Conservation (phyloP, 495 filamentous ascomycete species). For the Hyphodiscus hymeniophilus region DNA sequence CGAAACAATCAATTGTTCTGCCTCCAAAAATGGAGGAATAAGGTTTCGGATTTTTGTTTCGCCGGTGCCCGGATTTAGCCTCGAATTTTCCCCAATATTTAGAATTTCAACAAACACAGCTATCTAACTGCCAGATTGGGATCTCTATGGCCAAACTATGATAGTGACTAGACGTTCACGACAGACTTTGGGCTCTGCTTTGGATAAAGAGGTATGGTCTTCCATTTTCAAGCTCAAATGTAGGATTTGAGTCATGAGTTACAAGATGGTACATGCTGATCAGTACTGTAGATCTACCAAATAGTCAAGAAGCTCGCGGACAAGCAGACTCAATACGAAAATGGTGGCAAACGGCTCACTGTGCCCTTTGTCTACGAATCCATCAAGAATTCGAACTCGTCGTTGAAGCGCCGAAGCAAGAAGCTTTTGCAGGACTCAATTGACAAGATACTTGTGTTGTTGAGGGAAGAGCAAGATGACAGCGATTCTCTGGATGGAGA, state of each 20-base stretch:
- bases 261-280: slow-evolving; percentile 2
- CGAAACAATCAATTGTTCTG: no score
- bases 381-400: slow-evolving; percentile 79
- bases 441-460: slow-evolving; percentile 69
- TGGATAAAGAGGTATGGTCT: slow-evolving; percentile 51
- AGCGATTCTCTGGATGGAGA: slow-evolving; percentile 56
- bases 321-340: slow-evolving; percentile 43
- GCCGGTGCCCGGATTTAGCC: no score
- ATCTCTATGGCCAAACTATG: not conserved
- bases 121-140: no score
- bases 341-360: slow-evolving; percentile 41
- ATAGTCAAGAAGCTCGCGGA: slow-evolving; percentile 65
- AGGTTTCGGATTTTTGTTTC: no score
- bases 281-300: slow-evolving; percentile 52
- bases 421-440: slow-evolving; percentile 75
- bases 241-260: slow-evolving; percentile 1
- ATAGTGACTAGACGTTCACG: slow-evolving; percentile 24
- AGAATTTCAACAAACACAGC: no score
- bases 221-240: not conserved
- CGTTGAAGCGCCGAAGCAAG: slow-evolving; percentile 71
- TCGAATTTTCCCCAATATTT: no score
- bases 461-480: slow-evolving; percentile 55
- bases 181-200: slow-evolving; percentile 40
- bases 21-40: no score
- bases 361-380: slow-evolving; percentile 59